Evolutionary conservation across 768 basidiomycete species (phyloP), one percentile per base, ranked within the genome.

Genomic region (Mycena belliarum): DNA sequence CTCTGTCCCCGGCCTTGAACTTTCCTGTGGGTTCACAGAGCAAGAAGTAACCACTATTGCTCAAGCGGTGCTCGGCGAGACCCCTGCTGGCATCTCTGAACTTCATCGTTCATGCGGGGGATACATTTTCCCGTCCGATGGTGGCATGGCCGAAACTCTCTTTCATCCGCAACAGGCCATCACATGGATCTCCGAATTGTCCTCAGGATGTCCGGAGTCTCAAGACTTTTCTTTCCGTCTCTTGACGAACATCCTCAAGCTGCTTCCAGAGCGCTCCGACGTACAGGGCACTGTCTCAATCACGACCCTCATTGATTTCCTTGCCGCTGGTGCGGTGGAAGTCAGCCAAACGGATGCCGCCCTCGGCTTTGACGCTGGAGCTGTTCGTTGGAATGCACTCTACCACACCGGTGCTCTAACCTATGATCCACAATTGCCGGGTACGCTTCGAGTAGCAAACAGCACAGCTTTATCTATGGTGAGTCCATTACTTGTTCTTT

Each of bases 11-110:
- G 29, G 40, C 40, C 40, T 49, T 0, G 40, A 53, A 12, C 20
- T 12, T 28, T 42, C 35, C 20, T 53, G 54, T 20, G 60, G 60
- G 20, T 61, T 61, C 14, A 53, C 60, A 10, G 55, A 50, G 26
- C 26, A 44, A 6, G 51, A 61, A 29, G 33, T 51, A 10, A 32
- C 44, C n/a, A 18, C 25, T 15, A 28, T 61, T 14, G 41, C 47
- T 1, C 20, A 7, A 21, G 24, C 40, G 14, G 7, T 49, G 8
- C 40, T 57, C 10, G 37, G 42, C 4, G 41, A 52, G 9, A 46
- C 25, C 9, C 21, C 40, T 42, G 2, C 8, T 12, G 2, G 60
- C n/a, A n/a, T n/a, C n/a, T n/a, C n/a, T n/a, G n/a, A 57, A 26
- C 49, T 62, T 14, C 25, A 26, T 15, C 38, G 28, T n/a, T 32